Evolutionary conservation across 2,329 filamentous ascomycete species (phyloP), one percentile per base, ranked within the genome.

Genomic region (Claviceps citrina): DNA sequence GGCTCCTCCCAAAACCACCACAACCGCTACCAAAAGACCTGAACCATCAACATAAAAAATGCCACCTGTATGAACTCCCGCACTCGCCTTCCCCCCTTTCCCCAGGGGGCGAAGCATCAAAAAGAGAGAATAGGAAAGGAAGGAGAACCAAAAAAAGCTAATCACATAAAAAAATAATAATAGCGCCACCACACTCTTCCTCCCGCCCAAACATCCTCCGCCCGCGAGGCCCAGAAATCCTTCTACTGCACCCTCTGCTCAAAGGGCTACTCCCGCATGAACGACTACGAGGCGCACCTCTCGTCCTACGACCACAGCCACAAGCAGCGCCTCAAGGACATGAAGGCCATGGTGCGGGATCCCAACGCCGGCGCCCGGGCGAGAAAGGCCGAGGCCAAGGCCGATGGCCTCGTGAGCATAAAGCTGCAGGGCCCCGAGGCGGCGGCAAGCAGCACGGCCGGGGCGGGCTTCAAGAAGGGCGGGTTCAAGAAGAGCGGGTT

Each of bases 281-380:
- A 93, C 56, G 89, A 96, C 58, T 95, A 93, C 59, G 89, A 96
- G 61, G 81, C 87, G 7, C 91, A 98, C 59, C 83, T 95, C 42
- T 78, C 78, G 47, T 91, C 83, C 52, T 96, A 96, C 61, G 91
- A 96, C 56, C 91, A 98, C 62, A 83, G 84, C 51, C 91, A 98
- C 62, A 87, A 86, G 58, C 86, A 93, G 64, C 81, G 84, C 37
- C 73, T 87, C 43, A 84, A 84, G 60, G 83, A 91, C 52, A 86
- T 89, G 82, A 85, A 85, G 61, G 78, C 82, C 52, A 80, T 87
- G 67, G 78, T 81, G 25, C 76, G 79, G 49, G 79, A 85, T 48
- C 77, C 81, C 1, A 71, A 69, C 40, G 77, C 76, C 19, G 71
- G 68, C 12, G 72, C 69, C 18, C 74, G 76, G 49, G 76, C 80